Percentiles rank a stretch among this genome's conserved stretches.
Conservation (phyloP, 2,329 filamentous ascomycete species). For the Pseudogymnoascus pannorum region DNA sequence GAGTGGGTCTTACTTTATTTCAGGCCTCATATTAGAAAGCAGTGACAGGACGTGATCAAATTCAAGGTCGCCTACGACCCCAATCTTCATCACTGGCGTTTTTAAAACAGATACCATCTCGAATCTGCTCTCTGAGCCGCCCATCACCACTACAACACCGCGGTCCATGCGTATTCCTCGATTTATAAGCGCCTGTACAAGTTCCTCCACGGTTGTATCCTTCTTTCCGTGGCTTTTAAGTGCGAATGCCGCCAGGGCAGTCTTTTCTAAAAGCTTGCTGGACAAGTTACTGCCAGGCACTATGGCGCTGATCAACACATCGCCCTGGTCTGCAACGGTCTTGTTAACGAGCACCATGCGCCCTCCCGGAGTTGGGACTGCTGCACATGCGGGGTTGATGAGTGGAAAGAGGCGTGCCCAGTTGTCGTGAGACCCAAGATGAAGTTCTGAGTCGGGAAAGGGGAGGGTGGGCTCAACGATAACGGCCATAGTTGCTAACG, state of each 20-base stretch:
- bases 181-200: slow-evolving; percentile 15
- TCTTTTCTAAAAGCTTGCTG: slow-evolving; percentile 20
- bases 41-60: slow-evolving; percentile 17
- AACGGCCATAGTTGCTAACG: slow-evolving; percentile 18
- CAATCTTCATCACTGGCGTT: slow-evolving; percentile 11
- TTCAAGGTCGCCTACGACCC: slow-evolving; percentile 16
- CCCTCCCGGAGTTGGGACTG: slow-evolving; percentile 12
- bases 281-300: slow-evolving; percentile 18
- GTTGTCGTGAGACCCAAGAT: slow-evolving; percentile 18
- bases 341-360: slow-evolving; percentile 18
- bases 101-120: neutral
- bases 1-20: slow-evolving; percentile 17
- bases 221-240: slow-evolving; percentile 9
- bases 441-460: slow-evolving; percentile 17
- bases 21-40: neutral
- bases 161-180: slow-evolving; percentile 14
- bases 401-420: slow-evolving; percentile 23
- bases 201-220: slow-evolving; percentile 11
- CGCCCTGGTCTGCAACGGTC: slow-evolving; percentile 11
- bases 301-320: slow-evolving; percentile 18
- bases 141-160: slow-evolving; percentile 18
- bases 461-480: slow-evolving; percentile 22
- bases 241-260: slow-evolving; percentile 18
- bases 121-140: slow-evolving; percentile 12
- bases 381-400: slow-evolving; percentile 21